These are phyloP conservation scores for Dryas octopetala DNA, from an alignment of 306 rosid species.

Conservation along the genomic window DNA sequence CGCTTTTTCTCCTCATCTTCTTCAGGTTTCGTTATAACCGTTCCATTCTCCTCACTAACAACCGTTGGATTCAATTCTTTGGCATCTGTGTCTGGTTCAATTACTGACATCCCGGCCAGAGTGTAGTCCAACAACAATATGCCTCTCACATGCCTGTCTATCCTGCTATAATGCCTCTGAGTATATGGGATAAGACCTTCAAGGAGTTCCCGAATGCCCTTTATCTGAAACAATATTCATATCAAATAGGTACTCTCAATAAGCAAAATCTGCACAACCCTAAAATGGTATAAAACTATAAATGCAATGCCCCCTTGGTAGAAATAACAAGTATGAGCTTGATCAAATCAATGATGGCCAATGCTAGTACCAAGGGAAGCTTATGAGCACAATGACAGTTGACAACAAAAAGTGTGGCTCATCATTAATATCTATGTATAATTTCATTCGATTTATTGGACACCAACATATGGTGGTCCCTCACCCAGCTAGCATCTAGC, in stretches of 20 bases:
- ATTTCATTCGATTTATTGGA: no score
- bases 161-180: conserved; percentile 82
- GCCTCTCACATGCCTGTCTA: conserved; percentile 88
- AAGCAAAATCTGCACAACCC: neutral
- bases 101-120: conserved; percentile 80
- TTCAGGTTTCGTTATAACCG: conserved; percentile 14
- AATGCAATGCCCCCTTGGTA: no score
- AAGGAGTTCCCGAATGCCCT: conserved; percentile 73
- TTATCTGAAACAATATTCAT: conserved; percentile 52
- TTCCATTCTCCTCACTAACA: conserved; percentile 26
- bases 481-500: no score
- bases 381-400: no score
- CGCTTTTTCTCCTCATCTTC: conserved; percentile 34
- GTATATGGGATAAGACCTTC: conserved; percentile 82
- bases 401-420: no score
- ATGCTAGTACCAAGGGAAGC: no score
- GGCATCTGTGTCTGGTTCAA: conserved; percentile 64
- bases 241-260: conserved; percentile 2
- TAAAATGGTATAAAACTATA: no score
- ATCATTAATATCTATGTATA: no score
- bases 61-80: conserved; percentile 26
- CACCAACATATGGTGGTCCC: no score
- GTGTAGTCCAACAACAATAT: conserved; percentile 69
- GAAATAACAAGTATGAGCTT: no score
- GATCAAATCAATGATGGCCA: no score